Conservation (phyloP, 1,139 yeast species). For the Pichia sp. region DNA sequence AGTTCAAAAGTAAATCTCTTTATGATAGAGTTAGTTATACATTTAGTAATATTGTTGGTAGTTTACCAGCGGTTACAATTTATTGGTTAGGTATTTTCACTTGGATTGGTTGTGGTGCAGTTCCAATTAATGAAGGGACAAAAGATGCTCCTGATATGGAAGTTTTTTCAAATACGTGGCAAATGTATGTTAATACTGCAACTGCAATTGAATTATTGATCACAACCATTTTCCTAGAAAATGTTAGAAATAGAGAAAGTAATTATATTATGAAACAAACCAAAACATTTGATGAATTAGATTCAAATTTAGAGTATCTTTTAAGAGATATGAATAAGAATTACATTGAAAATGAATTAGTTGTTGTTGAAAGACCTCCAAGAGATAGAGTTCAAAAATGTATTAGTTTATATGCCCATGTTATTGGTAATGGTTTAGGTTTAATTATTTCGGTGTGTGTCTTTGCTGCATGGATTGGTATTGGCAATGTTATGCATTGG, state of each 20-base stretch:
- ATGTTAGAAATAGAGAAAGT: conserved; percentile 33
- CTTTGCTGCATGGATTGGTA: conserved; percentile 32
- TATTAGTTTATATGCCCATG: conserved; percentile 34
- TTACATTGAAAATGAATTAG: conserved; percentile 23
- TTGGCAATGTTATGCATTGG: conserved; percentile 32
- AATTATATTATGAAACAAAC: conserved; percentile 26
- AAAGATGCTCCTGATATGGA: conserved; percentile 10
- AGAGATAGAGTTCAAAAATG: conserved; percentile 22
- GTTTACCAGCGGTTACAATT: conserved; percentile 28
- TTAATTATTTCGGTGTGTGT: conserved; percentile 30
- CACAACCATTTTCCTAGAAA: conserved; percentile 31
- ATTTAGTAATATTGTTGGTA: conserved; percentile 27
- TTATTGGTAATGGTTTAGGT: conserved; percentile 37
- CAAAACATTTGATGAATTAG: conserved; percentile 24
- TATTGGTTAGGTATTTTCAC: conserved; percentile 34
- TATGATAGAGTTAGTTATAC: conserved; percentile 29
- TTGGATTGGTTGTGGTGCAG: conserved; percentile 34
- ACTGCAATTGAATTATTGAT: conserved; percentile 33
- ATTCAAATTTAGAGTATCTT: conserved; percentile 27
- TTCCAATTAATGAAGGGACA: conserved; percentile 20
- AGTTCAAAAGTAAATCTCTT: conserved; percentile 16
- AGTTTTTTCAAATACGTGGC: conserved; percentile 33
- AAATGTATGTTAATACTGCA: conserved; percentile 36
- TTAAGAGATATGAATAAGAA: conserved; percentile 24
- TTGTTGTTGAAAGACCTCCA: conserved; percentile 21